Evolutionary conservation across 176 grass and related monocot genomes (phyloP).

Genomic region (Rhynchospora tenuis): DNA sequence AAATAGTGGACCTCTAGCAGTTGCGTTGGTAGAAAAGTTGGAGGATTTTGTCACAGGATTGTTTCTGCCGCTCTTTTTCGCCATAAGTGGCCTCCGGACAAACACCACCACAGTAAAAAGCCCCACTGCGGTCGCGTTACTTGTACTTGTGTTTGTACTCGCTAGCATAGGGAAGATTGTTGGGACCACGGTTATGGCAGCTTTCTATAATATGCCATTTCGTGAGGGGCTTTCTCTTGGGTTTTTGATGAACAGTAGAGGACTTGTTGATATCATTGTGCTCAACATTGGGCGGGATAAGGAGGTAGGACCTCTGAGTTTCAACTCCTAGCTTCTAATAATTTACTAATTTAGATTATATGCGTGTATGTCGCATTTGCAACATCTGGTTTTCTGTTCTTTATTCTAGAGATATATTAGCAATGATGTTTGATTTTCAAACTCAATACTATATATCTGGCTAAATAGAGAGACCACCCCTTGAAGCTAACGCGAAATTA

Average conservation of each 20-base stretch:
- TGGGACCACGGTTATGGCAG: constrained; percentile 15
- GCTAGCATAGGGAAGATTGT: constrained; percentile 13
- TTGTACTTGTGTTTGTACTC: constrained; percentile 6
- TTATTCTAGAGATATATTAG: neutral
- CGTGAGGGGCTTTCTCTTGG: constrained; percentile 23
- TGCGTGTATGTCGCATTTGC: neutral
- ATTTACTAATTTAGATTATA: neutral
- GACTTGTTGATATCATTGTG: constrained; percentile 29
- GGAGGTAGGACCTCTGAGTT: constrained; percentile 8
- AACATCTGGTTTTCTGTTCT: neutral
- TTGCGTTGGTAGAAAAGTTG: constrained; percentile 9
- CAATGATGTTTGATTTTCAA: neutral
- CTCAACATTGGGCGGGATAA: constrained; percentile 31
- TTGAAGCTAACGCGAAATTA: neutral
- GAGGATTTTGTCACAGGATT: constrained; percentile 21
- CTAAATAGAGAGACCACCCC: neutral
- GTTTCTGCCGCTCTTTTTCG: constrained; percentile 24
- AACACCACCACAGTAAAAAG: neutral
- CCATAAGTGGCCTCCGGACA: constrained; percentile 17
- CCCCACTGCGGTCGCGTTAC: neutral
- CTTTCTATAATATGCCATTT: constrained; percentile 6
- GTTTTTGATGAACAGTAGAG: constrained; percentile 31
- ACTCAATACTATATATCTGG: neutral
- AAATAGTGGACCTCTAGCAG: constrained; percentile 9
- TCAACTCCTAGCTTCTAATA: no score